phyloP scores from a whole-genome alignment of 2,329 filamentous ascomycete genomes.

The Hymenoscyphus fraxineus region DNA sequence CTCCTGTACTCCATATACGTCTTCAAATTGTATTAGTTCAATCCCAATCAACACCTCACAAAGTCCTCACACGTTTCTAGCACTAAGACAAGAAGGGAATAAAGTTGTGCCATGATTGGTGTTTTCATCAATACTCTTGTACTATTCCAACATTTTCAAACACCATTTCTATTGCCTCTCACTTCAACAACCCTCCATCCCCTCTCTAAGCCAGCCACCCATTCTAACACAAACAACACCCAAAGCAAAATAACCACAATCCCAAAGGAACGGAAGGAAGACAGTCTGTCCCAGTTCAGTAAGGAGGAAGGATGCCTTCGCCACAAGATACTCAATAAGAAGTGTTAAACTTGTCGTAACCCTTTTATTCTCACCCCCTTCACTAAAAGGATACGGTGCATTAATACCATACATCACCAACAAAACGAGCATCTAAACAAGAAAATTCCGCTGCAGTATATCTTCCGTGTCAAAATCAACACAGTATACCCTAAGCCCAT shows the following conservation, averaged over 20 bases:
- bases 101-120: too few species aligned
- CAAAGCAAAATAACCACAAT: constrained; percentile 11
- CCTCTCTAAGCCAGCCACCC: constrained; percentile 17
- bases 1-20: too few species aligned
- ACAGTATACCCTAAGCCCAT: constrained; percentile 17
- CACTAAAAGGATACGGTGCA: constrained; percentile 17
- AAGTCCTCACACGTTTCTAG: too few species aligned
- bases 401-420: constrained; percentile 22
- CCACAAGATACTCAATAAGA: constrained; percentile 19
- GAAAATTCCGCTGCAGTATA: constrained; percentile 18
- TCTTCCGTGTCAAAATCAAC: constrained; percentile 22
- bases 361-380: neutral
- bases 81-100: too few species aligned
- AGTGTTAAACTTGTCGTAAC: constrained; percentile 15
- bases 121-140: neutral
- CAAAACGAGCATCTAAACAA: constrained; percentile 22
- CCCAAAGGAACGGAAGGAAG: constrained; percentile 17
- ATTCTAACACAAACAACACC: constrained; percentile 18
- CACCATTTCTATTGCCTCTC: neutral
- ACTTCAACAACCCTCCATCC: constrained; percentile 16
- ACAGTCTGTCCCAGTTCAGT: constrained; percentile 10
- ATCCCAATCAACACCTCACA: too few species aligned
- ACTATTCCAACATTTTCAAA: neutral
- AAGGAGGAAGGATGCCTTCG: constrained; percentile 15
- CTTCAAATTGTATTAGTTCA: too few species aligned